Percentiles rank a stretch among this genome's conserved stretches.
phyloP scores from a whole-genome alignment of 805 yeast species.

The Sungouiella blattae region DNA sequence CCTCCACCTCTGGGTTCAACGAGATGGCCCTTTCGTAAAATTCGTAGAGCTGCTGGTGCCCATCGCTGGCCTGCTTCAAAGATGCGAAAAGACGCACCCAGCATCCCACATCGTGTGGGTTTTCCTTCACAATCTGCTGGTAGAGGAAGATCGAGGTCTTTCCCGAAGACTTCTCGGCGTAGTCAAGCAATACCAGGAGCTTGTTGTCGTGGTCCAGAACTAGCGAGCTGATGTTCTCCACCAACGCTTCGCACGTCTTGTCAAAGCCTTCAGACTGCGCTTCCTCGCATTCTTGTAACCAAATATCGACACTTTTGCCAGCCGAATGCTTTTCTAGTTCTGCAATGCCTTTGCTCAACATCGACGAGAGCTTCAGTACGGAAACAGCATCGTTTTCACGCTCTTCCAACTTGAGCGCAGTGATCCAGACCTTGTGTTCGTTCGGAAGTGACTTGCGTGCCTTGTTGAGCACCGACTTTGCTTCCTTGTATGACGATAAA shows the following conservation, averaged over 20 bases:
- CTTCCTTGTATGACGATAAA: constrained; percentile 43
- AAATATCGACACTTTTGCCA: constrained; percentile 31
- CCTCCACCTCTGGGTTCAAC: constrained; percentile 45
- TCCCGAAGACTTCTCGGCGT: constrained; percentile 27
- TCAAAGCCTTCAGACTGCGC: constrained; percentile 48
- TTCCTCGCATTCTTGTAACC: constrained; percentile 55
- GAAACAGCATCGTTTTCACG: constrained; percentile 43
- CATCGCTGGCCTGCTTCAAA: constrained; percentile 21
- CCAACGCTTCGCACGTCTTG: constrained; percentile 52
- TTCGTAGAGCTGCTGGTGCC: constrained; percentile 13
- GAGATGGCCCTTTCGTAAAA: constrained; percentile 54
- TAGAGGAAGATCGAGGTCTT: constrained; percentile 47
- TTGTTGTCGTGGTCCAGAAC: constrained; percentile 19
- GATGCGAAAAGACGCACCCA: constrained; percentile 49
- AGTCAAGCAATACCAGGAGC: constrained; percentile 16
- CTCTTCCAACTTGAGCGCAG: constrained; percentile 64
- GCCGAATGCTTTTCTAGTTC: constrained; percentile 21
- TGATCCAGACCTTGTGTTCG: constrained; percentile 52
- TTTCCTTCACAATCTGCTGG: constrained; percentile 41
- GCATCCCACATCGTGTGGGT: constrained; percentile 42
- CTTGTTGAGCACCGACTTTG: constrained; percentile 50
- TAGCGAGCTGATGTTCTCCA: constrained; percentile 35
- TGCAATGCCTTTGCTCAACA: constrained; percentile 46
- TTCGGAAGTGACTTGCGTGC: constrained; percentile 50
- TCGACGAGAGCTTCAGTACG: constrained; percentile 43